Evolutionary conservation across 2,329 filamentous ascomycete genomes (phyloP), one percentile per base, ranked within the genome.

Genomic region (Sphaerostilbella broomeana): DNA sequence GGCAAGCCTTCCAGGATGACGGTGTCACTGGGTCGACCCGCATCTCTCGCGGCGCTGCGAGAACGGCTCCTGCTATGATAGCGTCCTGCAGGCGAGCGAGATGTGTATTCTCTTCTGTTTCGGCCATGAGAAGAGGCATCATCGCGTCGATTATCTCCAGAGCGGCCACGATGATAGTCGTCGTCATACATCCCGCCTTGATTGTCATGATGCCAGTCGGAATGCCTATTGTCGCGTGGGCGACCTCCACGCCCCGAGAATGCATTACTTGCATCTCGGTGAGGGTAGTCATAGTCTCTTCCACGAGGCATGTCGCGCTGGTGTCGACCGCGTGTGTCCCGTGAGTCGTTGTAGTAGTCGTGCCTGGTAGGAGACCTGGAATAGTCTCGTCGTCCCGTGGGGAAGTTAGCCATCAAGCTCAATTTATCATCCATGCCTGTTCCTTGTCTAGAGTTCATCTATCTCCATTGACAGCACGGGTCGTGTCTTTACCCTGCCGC

Each of bases 1-100:
- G 72, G 69, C 40, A 77, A 50, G 38, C 72, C 72, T 51, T 78
- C 73, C 29, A 78, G 59, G 38, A 77, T 73, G 36, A 77, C 62
- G 22, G 69, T 74, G 45, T 72, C 64, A 47, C 63, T 71, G 21
- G 70, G 69, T 42, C 50, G 53, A 34, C 65, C 64, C 19, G 63
- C 61, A 32, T 64, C 61, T 34, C 56, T 57, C 22, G 47, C 55
- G 22, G 55, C 62, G 41, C 59, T 64, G 18, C 49, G 53, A 19
- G 62, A 64, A 8, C 54, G 53, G 41, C 58, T 61, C 27, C 57
- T 49, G 37, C 55, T 56, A 26, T 51, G 46, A 25, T 51, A 46
- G 17, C 52, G 49, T 32, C 46, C 45, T 19, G 53, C 50, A 3
- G 51, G 54, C 6, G 58, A 60, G 24, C 50, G 49, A 5, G 55